Base-by-base conservation (phyloP, 2,329 filamentous ascomycete genomes). In the Aspergillus tamarii region DNA sequence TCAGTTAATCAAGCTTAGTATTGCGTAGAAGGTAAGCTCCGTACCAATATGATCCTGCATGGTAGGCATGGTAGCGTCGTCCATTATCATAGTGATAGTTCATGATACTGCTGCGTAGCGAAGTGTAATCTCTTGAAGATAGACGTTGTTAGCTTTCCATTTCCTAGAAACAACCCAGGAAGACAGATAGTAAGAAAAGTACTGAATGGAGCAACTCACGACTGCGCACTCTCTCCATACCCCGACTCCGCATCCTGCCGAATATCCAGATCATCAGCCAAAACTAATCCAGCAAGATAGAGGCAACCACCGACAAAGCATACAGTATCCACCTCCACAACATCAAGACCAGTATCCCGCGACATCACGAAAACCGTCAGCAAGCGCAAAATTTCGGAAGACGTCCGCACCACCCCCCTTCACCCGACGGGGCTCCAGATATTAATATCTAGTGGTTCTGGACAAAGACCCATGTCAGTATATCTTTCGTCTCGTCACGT, bases 41-140 rank as follows among this genome's bases (percentile, higher is more conserved):
- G n/a, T 60, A 63, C 69, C 68, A 71, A 43, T 70, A 71, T 19
- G 67, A 63, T 8, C 74, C 73, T 4, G 69, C 69, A 19, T 74
- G 69, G 57, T 72, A 77, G n/a, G 74, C 68, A 56, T 77, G 74
- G 52, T 76, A 77, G 14, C 72, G 70, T 30, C 75, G 66, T 5
- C 74, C 73, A 61, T 74, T 69, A 19, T 73, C 70, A 41, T 70
- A 67, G 45, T 69, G 67, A 50, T 76, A 75, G 21, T 72, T 65
- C 46, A 68, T 69, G 39, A 77, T 70, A 46, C 52, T 55, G 52
- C 52, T 55, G n/a, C 52, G 32, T 10, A 55, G 34, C 4, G 52
- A 55, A 14, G 32, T 39, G 21, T 21, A 39, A 26, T 55, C 52
- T 28, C 52, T 55, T 9, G 19, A 9, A 3, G 3, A 16, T 8